Evolutionary conservation across 352 stramenopile genomes (phyloP), one percentile per base, ranked within the genome.

Genomic region (Pilasporangium apinafurcum): DNA sequence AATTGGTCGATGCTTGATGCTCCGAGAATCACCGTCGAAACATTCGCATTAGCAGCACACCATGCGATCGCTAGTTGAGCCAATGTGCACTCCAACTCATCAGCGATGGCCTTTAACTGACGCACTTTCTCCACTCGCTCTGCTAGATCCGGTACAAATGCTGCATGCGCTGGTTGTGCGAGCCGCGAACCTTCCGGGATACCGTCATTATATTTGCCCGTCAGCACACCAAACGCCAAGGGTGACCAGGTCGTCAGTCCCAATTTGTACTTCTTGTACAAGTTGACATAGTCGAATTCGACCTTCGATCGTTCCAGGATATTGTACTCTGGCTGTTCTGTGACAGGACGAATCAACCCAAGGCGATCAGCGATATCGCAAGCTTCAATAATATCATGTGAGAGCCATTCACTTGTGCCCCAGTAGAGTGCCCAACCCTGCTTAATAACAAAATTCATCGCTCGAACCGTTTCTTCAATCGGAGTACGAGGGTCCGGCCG

Each of bases 241-340:
- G 62, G 63, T 31, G 43, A 63, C 65, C 65, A 77, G 20, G 57
- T 74, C 20, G 62, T 77, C 17, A 58, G 33, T 9, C 60, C 65
- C 7, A 64, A 18, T 14, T 63, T 67, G 40, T 75, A 75, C n/a
- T 52, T 44, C n/a, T 65, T 50, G 61, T 76, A 86, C 43, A 86
- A 43, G 2, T 49, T 36, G 14, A 35, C 18, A 51, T 75, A 43
- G 20, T 43, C 37, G 21, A 22, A 43, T n/a, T 43, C 37, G 4
- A 43, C 37, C n/a, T 7, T n/a, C n/a, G n/a, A n/a, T n/a, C 56
- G 70, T 30, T 81, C 33, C 32, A 78, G 53, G 21, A 83, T 45
- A 37, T 81, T 73, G 54, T 83, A 83, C 55, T 81, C 36, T n/a
- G 65, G 62, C 56, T 83, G 68, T 44, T 83, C 68, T 4, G 60